A percentile compares a stretch with the other conserved stretches of the same genome.
phyloP scores from a whole-genome alignment of 2,329 filamentous ascomycete genomes.

The Chaetomiaceae sp. region DNA sequence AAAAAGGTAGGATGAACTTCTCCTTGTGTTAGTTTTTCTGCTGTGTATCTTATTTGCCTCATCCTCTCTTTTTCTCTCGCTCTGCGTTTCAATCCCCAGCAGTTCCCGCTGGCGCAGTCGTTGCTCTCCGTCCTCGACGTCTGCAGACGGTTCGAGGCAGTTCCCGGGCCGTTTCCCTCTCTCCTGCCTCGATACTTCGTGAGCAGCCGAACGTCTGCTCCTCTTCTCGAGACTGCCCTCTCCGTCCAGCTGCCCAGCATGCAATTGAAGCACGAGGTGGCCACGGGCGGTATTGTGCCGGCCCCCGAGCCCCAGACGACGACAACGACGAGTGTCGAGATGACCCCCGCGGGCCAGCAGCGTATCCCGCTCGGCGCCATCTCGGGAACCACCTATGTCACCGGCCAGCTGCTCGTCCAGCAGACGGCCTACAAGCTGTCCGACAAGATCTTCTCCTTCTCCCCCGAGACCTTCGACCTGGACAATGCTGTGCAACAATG shows the following conservation, averaged over 20 bases:
- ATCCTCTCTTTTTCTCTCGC: constrained; percentile 2
- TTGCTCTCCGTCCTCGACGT: constrained; percentile 19
- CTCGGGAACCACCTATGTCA: constrained; percentile 84
- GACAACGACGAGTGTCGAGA: constrained; percentile 15
- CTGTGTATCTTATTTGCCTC: too few species aligned
- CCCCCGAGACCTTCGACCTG: constrained; percentile 85
- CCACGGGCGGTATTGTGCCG: constrained; percentile 30
- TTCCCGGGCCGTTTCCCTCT: constrained; percentile 13
- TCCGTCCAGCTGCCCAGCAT: constrained; percentile 19
- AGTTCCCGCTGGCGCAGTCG: constrained; percentile 20
- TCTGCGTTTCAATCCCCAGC: constrained; percentile 4
- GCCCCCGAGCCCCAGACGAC: constrained; percentile 27
- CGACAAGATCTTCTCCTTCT: constrained; percentile 97
- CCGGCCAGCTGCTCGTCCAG: constrained; percentile 87
- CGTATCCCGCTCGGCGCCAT: constrained; percentile 52
- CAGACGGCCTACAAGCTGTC: constrained; percentile 93
- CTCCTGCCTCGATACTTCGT: constrained; percentile 20
- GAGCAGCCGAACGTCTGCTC: constrained; percentile 12
- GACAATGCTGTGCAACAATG: constrained; percentile 77
- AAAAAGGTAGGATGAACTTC: constrained; percentile 18
- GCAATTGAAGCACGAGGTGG: constrained; percentile 34
- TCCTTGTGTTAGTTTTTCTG: constrained; percentile 1
- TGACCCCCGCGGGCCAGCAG: constrained; percentile 47
- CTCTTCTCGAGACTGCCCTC: constrained; percentile 18
- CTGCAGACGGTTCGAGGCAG: constrained; percentile 18